These are phyloP conservation scores for Teratosphaeria pseudoeucalypti DNA, from an alignment of 2,329 filamentous ascomycete genomes.

Conservation along the genomic window DNA sequence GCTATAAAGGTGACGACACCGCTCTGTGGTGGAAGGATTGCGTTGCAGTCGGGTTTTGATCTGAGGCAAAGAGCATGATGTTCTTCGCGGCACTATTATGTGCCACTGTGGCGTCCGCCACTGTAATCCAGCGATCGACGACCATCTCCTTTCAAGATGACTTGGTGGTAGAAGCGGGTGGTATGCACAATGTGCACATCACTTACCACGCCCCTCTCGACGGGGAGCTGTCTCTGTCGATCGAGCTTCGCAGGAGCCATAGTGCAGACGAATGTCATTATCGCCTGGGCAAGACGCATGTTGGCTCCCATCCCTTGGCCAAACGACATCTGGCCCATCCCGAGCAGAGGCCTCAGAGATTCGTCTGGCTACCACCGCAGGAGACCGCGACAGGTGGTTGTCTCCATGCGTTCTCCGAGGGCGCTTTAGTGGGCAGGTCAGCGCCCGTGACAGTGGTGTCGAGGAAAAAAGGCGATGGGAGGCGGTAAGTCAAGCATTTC, in stretches of 20 bases:
- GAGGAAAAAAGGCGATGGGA: slow-evolving; percentile 27
- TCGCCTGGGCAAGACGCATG: slow-evolving; percentile 32
- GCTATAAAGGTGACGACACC: background rate
- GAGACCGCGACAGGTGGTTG: slow-evolving; percentile 27
- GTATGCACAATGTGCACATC: slow-evolving; percentile 41
- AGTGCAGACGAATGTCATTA: slow-evolving; percentile 37
- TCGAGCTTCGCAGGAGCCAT: too few relatives aligned
- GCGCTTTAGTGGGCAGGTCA: slow-evolving; percentile 32
- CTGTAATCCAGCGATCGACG: background rate
- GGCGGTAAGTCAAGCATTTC: slow-evolving; percentile 12
- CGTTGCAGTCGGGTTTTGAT: background rate
- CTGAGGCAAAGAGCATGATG: background rate
- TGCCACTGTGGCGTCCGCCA: background rate
- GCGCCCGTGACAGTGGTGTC: slow-evolving; percentile 28
- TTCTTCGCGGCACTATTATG: background rate
- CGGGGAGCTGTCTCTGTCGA: slow-evolving; percentile 33
- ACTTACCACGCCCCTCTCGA: slow-evolving; percentile 33
- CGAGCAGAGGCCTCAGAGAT: slow-evolving; percentile 32
- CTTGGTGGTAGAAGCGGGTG: slow-evolving; percentile 20
- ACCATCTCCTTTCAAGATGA: slow-evolving; percentile 16
- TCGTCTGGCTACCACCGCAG: slow-evolving; percentile 38
- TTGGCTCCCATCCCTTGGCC: slow-evolving; percentile 24
- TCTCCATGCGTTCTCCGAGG: slow-evolving; percentile 35
- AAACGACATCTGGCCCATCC: slow-evolving; percentile 16
- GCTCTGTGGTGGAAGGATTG: background rate